Conservation (phyloP, 495 filamentous ascomycete species). For the Lophiostoma macrostomum region DNA sequence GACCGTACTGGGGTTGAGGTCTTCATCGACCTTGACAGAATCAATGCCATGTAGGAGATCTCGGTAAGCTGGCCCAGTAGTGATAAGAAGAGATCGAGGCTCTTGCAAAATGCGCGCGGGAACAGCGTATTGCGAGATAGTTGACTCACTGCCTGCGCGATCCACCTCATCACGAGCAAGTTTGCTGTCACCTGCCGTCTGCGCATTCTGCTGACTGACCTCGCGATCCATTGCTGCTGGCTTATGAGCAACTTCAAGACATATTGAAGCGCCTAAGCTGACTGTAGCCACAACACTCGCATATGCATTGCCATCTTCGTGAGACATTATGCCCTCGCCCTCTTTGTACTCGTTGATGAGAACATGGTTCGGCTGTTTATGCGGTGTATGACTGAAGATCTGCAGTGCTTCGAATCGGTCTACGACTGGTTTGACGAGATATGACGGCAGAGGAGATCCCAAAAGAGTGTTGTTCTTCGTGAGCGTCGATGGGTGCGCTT, state of each 20-base stretch:
- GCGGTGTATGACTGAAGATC: conserved; percentile 70
- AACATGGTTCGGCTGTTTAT: conserved; percentile 80
- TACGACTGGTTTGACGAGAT: conserved; percentile 70
- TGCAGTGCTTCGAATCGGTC: conserved; percentile 57
- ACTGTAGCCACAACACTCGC: conserved; percentile 85
- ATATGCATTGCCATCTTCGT: conserved; percentile 90
- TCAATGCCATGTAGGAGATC: conserved; percentile 44
- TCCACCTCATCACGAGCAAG: conserved; percentile 19
- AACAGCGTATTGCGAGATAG: not conserved
- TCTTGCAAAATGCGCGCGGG: conserved; percentile 80
- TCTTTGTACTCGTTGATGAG: conserved; percentile 88
- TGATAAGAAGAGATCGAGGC: conserved; percentile 53
- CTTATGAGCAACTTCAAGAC: conserved; percentile 75
- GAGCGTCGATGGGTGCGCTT: conserved; percentile 83
- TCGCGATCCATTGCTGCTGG: conserved; percentile 35
- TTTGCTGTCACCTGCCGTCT: not conserved
- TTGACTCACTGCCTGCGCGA: not conserved
- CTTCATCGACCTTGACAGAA: conserved; percentile 37
- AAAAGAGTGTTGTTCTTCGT: conserved; percentile 70
- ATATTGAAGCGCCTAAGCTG: conserved; percentile 71
- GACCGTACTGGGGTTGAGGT: conserved; percentile 51
- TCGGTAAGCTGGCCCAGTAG: conserved; percentile 37
- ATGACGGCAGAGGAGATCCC: conserved; percentile 68
- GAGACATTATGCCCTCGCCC: conserved; percentile 91
- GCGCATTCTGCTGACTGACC: not conserved